Percentiles rank a stretch among this genome's conserved stretches.
phyloP scores from a whole-genome alignment of 176 grass and related monocot genomes.

The Eremochloa ophiuroides region DNA sequence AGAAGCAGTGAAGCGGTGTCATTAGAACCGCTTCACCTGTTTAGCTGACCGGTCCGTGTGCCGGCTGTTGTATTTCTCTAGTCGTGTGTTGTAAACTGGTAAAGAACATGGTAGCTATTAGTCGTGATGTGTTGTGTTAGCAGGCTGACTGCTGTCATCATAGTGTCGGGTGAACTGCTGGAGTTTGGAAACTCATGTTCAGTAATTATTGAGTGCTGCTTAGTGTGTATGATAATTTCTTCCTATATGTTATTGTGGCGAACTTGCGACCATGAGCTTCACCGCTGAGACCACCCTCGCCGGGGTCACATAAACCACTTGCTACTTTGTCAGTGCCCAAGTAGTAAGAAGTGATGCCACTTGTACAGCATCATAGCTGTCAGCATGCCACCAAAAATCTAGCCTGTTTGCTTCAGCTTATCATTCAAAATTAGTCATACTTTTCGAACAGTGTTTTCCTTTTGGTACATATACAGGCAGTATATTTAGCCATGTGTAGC shows the following conservation, averaged over 20 bases:
- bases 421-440: no score
- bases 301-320: background rate
- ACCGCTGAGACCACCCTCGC: background rate
- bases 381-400: background rate
- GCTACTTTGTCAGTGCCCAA: background rate
- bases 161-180: slow-evolving; percentile 25
- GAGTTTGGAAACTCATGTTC: slow-evolving; percentile 4
- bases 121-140: slow-evolving; percentile 20
- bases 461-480: no score
- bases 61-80: slow-evolving; percentile 25
- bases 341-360: background rate
- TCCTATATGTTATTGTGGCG: background rate
- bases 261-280: background rate
- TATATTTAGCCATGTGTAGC: no score
- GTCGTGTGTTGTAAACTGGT: slow-evolving; percentile 21
- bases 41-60: background rate
- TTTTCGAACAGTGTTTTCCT: no score
- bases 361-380: background rate
- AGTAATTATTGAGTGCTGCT: slow-evolving; percentile 26
- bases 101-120: slow-evolving; percentile 32
- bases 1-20: slow-evolving; percentile 20
- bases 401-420: no score
- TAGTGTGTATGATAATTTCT: slow-evolving; percentile 27
- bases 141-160: slow-evolving; percentile 34
- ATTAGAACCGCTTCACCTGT: slow-evolving; percentile 4